These are phyloP conservation scores for Talaromyces sp. DNA, from an alignment of 2,329 filamentous ascomycete species.

Conservation along the genomic window DNA sequence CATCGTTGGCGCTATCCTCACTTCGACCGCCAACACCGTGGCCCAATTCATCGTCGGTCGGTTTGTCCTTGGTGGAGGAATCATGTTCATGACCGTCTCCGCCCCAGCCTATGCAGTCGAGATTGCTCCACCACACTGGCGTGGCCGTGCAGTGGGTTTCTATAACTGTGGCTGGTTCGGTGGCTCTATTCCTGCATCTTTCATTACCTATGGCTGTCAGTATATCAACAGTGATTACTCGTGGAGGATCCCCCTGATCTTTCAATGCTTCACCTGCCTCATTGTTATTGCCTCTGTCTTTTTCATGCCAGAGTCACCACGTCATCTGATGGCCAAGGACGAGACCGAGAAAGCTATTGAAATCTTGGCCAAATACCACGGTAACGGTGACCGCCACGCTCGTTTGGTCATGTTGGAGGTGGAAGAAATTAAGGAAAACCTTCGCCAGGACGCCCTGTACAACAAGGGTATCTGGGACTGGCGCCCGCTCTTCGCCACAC, in stretches of 20 bases:
- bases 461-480: constrained; percentile 53
- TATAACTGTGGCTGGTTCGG: constrained; percentile 58
- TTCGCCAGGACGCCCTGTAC: constrained; percentile 44
- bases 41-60: constrained; percentile 49
- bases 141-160: constrained; percentile 50
- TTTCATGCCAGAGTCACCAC: constrained; percentile 67
- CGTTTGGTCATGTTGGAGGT: constrained; percentile 46
- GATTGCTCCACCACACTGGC: constrained; percentile 52
- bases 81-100: constrained; percentile 51
- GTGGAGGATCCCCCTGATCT: constrained; percentile 66
- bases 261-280: constrained; percentile 63
- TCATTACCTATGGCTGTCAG: constrained; percentile 51
- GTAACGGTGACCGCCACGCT: constrained; percentile 59
- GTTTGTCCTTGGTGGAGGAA: constrained; percentile 50
- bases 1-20: constrained; percentile 47
- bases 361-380: constrained; percentile 64
- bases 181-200: constrained; percentile 52
- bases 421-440: constrained; percentile 44
- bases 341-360: constrained; percentile 58
- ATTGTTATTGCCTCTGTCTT: constrained; percentile 56
- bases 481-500: constrained; percentile 46
- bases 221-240: constrained; percentile 49
- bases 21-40: constrained; percentile 38
- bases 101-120: constrained; percentile 52
- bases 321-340: constrained; percentile 41